Base-by-base conservation (phyloP, 192 early-diverging fungal genomes). In the Entomortierella beljakovae region DNA sequence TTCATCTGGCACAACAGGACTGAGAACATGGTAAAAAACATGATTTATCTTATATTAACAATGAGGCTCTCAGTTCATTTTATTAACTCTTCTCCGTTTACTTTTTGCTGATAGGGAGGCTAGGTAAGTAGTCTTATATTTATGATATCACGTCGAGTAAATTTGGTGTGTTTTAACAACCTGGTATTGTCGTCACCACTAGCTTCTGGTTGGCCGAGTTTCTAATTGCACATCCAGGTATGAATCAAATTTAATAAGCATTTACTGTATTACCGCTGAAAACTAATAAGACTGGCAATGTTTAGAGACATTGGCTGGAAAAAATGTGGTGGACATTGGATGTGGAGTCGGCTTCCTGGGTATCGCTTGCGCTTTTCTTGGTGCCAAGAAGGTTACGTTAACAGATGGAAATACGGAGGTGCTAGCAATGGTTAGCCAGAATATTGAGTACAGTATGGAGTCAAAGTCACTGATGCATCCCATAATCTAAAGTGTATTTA, bases 131-230 rank as follows among this genome's bases (percentile, higher is more conserved):
- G n/a, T n/a, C n/a, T n/a, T n/a, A n/a, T n/a, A n/a, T n/a, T 2
- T 25, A 22, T 43, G 55, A 28, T 13, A 13, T 34, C 57, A 59
- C 13, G 34, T 6, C 16, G 25, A 15, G 7, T 59, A 7, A 6
- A 61, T 23, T 25, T 20, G n/a, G n/a, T n/a, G n/a, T n/a, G n/a
- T n/a, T n/a, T n/a, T n/a, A n/a, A n/a, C n/a, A n/a, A n/a, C n/a
- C n/a, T n/a, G n/a, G n/a, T 15, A 29, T 38, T 40, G 31, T 23
- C 3, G 15, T 18, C 33, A 23, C 0, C 0, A 10, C 6, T 58
- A 79, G 75, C 25, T 79, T 65, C 29, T 79, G 75, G 75, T 15
- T 79, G n/a, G 75, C 75, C 8, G 75, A 79, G 20, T 65, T 70
- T 18, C 11, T 79, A 16, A 79, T 79, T 42, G 48, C 53, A 7